A percentile compares a stretch with the other conserved stretches of the same genome.
phyloP scores from a whole-genome alignment of 2,329 filamentous ascomycete genomes.

The Paraphoma sp. region DNA sequence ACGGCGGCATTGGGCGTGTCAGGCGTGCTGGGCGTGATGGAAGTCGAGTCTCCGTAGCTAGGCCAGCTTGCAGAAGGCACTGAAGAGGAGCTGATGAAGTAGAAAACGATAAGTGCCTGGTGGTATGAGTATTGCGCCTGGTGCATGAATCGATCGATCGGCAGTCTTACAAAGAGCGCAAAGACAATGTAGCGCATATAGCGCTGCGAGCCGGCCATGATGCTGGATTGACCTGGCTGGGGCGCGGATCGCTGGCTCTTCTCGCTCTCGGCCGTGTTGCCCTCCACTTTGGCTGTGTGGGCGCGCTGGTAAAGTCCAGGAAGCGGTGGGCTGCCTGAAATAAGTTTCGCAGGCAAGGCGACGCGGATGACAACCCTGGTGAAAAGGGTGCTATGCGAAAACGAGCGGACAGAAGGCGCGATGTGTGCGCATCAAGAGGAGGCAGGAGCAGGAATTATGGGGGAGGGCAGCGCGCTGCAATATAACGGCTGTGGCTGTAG shows the following conservation, averaged over 20 bases:
- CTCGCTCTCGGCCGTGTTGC: constrained; percentile 20
- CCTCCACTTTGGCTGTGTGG: constrained; percentile 37
- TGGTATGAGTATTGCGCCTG: constrained; percentile 11
- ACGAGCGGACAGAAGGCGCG: constrained; percentile 15
- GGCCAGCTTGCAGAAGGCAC: constrained; percentile 47
- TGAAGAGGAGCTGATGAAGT: constrained; percentile 75
- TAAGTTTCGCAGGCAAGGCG: background rate
- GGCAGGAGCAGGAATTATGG: background rate
- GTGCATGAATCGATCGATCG: background rate
- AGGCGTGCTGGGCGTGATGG: constrained; percentile 15
- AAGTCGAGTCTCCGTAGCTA: constrained; percentile 25
- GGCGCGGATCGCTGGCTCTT: constrained; percentile 26
- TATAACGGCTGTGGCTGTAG: background rate
- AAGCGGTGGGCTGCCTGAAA: background rate
- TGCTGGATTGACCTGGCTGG: constrained; percentile 51
- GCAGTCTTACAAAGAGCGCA: constrained; percentile 74
- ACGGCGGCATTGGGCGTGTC: constrained; percentile 19
- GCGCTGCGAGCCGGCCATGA: constrained; percentile 74
- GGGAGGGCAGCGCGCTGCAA: background rate
- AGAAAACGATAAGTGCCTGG: constrained; percentile 73
- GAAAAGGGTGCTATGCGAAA: background rate
- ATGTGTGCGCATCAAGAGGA: constrained; percentile 10
- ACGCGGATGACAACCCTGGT: background rate
- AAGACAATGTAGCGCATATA: constrained; percentile 77
- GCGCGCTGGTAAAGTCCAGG: background rate